Base-by-base conservation (phyloP, 1,284 basidiomycete species). In the Fomitopsis pinicola region DNA sequence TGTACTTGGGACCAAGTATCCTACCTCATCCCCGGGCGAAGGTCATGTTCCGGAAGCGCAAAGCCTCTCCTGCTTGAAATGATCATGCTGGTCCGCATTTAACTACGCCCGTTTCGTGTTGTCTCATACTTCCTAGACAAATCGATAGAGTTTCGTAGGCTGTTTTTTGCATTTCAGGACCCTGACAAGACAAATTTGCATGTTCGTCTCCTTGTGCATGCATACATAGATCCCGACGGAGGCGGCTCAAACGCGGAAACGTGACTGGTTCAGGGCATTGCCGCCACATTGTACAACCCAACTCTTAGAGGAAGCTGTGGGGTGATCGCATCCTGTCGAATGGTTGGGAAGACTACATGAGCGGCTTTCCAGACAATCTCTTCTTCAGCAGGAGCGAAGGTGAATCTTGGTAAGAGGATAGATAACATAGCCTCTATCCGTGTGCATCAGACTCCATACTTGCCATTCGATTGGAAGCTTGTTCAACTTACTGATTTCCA, bases 401-500 rank as follows among this genome's bases (percentile, higher is more conserved):
- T 56, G 60, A 68, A 66, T 5, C 36, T 57, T 12, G 64, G 48
- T 9, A 68, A 22, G 17, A 59, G 35, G 28, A 46, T 42, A 15
- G 58, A 59, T 42, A 59, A 35, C 17, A 61, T 28, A 40, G 26
- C 55, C 55, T 61, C 59, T 61, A 55, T 50, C 40, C 36, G 26
- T 17, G 33, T 55, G 14, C 10, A 55, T 28, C 40, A 55, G 17
- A 52, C 30, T 3, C 17, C 22, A 22, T 22, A 22, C 36, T 6
- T 9, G 33, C 17, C 15, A 30, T 35, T n/a, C 12, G 17, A 6
- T 30, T 3, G 22, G 22, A 22, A 22, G 22, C 14, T 46, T 57
- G 42, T 46, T 19, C 45, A 22, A 72, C 72, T 50, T 50, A 74
- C 72, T 75, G 71, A 75, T 74, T 61, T 75, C 74, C 17, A 76